Evolutionary conservation across 176 grass and related monocot species (phyloP).

Genomic region (Melocanna baccifera): DNA sequence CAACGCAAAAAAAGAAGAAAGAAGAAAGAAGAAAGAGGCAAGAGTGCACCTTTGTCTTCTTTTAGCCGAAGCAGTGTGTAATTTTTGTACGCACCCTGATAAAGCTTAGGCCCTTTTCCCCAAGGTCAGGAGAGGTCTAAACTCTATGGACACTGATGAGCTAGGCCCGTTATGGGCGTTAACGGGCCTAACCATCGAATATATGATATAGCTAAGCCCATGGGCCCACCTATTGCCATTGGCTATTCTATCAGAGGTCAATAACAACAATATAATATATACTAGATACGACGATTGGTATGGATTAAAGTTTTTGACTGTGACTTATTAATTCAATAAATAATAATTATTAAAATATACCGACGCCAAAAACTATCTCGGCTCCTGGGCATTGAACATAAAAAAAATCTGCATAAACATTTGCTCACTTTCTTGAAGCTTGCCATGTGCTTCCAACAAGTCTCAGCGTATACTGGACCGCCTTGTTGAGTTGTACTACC

Average conservation of each 20-base stretch:
- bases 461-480: neutral
- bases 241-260: neutral
- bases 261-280: neutral
- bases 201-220: neutral
- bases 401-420: neutral
- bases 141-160: neutral
- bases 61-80: neutral
- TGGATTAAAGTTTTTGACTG: too few species aligned
- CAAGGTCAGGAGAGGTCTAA: neutral
- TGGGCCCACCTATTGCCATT: neutral
- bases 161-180: neutral
- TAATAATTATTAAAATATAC: too few species aligned
- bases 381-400: neutral
- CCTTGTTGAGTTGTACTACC: neutral
- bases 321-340: too few species aligned
- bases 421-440: neutral
- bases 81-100: neutral
- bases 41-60: neutral
- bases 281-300: neutral
- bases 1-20: too few species aligned
- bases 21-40: too few species aligned
- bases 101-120: constrained; percentile 20
- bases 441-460: neutral
- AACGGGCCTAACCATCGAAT: neutral
- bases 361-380: too few species aligned